Conservation (phyloP, 768 basidiomycete species). For the Tephrocybe sp. region DNA sequence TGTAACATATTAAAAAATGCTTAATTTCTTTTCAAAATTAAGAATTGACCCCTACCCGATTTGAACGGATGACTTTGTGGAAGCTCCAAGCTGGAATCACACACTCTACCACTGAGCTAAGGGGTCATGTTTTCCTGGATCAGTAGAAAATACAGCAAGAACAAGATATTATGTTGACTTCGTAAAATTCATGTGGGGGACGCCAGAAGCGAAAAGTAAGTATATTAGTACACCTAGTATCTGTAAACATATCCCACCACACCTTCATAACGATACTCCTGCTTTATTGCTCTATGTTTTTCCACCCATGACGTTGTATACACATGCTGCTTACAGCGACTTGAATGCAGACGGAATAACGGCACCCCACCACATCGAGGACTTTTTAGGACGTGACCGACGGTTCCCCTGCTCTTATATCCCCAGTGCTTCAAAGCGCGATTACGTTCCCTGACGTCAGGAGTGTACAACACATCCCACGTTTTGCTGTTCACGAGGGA, state of each 20-base stretch:
- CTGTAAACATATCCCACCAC: neutral
- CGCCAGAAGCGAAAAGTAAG: no score
- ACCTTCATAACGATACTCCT: conserved; percentile 1
- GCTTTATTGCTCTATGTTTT: neutral
- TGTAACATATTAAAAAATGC: no score
- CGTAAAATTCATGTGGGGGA: no score
- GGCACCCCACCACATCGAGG: neutral
- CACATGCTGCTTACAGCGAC: conserved; percentile 4
- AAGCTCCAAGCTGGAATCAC: conserved; percentile 22
- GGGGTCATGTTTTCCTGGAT: no score
- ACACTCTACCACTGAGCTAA: conserved; percentile 25
- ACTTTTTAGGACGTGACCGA: neutral
- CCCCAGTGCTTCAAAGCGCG: conserved; percentile 3
- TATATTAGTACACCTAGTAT: no score
- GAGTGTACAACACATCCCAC: conserved; percentile 8
- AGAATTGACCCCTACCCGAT: conserved; percentile 31
- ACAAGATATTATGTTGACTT: no score
- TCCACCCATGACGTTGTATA: conserved; percentile 2
- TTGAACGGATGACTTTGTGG: conserved; percentile 44
- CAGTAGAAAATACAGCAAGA: no score
- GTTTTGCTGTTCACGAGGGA: conserved; percentile 6
- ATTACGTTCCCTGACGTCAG: neutral
- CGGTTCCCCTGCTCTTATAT: conserved; percentile 1
- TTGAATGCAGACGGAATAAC: conserved; percentile 9
- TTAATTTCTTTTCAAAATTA: no score